Evolutionary conservation across 2,329 filamentous ascomycete species (phyloP).

Genomic region (Aschersonia sp.): DNA sequence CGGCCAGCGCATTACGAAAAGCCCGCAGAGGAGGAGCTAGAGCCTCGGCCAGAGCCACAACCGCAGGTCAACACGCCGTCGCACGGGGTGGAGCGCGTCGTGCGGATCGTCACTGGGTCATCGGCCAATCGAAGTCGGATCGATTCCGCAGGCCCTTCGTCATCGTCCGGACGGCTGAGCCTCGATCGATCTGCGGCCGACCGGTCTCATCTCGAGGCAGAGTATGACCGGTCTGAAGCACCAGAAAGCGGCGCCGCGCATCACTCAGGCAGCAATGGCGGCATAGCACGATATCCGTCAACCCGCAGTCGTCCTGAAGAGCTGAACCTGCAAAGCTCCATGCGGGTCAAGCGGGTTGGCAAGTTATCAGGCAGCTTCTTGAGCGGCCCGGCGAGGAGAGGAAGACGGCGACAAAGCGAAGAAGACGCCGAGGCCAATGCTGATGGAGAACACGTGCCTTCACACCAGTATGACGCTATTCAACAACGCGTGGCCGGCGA

Average conservation of each 20-base stretch:
- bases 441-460: slow-evolving; percentile 24
- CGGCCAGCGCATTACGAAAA: slow-evolving; percentile 26
- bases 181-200: slow-evolving; percentile 18
- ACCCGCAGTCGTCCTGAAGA: slow-evolving; percentile 43
- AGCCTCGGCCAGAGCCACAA: slow-evolving; percentile 18
- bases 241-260: slow-evolving; percentile 31
- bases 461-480: slow-evolving; percentile 28
- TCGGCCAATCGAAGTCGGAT: slow-evolving; percentile 27
- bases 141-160: slow-evolving; percentile 20
- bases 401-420: slow-evolving; percentile 52
- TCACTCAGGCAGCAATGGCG: slow-evolving; percentile 33
- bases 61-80: slow-evolving; percentile 38
- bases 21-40: slow-evolving; percentile 23
- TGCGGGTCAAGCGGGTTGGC: slow-evolving; percentile 63
- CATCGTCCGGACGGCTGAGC: slow-evolving; percentile 20
- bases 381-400: slow-evolving; percentile 65
- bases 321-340: slow-evolving; percentile 55
- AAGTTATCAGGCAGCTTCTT: slow-evolving; percentile 65
- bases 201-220: slow-evolving; percentile 22
- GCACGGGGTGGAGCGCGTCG: slow-evolving; percentile 30
- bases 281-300: slow-evolving; percentile 36
- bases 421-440: slow-evolving; percentile 39
- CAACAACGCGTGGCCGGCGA: slow-evolving; percentile 21
- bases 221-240: slow-evolving; percentile 31
- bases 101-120: slow-evolving; percentile 38